phyloP scores from a whole-genome alignment of 129 eudicot genomes.

The Flaveria bidentis region DNA sequence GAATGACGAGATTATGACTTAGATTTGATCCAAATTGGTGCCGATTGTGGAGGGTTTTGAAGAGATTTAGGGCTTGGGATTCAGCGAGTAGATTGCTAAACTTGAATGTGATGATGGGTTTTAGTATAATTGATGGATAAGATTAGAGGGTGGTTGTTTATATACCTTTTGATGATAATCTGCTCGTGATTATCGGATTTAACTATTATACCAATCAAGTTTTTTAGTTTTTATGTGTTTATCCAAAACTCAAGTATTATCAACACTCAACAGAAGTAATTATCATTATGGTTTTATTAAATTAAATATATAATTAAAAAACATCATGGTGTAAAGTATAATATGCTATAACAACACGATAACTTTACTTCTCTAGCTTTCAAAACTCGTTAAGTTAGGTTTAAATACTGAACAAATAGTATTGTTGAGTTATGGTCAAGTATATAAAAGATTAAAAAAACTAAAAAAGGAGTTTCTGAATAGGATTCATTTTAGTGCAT shows the following conservation, averaged over 20 bases:
- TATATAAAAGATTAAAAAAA: no score
- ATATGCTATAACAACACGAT: no score
- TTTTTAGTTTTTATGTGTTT: background rate
- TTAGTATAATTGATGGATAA: background rate
- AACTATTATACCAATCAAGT: background rate
- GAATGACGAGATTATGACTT: background rate
- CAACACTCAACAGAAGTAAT: no score
- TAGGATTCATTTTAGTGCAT: no score
- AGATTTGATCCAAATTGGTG: background rate
- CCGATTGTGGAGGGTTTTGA: background rate
- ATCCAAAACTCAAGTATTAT: background rate
- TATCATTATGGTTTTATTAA: no score
- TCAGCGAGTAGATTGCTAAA: background rate
- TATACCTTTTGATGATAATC: constrained; percentile 5
- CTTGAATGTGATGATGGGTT: background rate
- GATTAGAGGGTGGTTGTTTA: background rate
- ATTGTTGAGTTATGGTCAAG: no score
- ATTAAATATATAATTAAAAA: no score
- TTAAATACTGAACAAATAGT: no score
- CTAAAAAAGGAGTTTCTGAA: no score
- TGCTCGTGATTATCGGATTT: background rate
- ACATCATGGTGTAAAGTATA: no score
- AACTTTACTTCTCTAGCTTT: no score
- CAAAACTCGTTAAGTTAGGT: no score
- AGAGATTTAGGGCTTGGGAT: background rate